Conservation (phyloP, 345 rosid species). For the Toxicodendron radicans region DNA sequence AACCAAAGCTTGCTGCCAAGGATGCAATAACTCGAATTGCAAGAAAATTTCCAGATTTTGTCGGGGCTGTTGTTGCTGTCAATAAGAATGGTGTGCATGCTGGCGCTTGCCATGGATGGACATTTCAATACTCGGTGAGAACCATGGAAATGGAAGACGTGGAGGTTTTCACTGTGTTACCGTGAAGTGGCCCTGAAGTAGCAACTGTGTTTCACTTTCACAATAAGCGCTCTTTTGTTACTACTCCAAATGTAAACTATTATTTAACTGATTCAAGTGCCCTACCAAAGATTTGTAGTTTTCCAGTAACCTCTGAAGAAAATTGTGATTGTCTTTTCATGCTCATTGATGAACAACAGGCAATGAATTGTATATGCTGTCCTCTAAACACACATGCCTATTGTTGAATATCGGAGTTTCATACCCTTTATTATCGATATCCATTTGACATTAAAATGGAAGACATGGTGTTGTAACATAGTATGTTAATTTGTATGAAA, state of each 20-base stretch:
- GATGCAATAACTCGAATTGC: conserved; percentile 82
- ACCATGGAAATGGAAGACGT: conserved; percentile 62
- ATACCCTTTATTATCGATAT: too few relatives aligned
- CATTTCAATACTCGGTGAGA: conserved; percentile 80
- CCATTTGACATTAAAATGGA: too few relatives aligned
- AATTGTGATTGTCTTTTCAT: neutral
- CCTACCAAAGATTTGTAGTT: neutral
- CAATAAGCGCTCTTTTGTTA: neutral
- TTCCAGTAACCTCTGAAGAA: neutral
- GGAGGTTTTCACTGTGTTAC: conserved; percentile 68
- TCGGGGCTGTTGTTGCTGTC: conserved; percentile 89
- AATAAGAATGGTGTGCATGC: conserved; percentile 71
- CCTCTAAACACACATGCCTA: too few relatives aligned
- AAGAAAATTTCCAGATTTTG: conserved; percentile 66
- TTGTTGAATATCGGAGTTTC: too few relatives aligned
- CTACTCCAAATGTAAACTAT: neutral
- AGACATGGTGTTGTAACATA: too few relatives aligned
- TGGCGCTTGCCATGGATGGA: conserved; percentile 96
- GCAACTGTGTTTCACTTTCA: neutral
- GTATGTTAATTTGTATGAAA: too few relatives aligned
- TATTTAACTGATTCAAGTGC: neutral
- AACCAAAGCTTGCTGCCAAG: conserved; percentile 70
- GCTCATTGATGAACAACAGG: neutral
- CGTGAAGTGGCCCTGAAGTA: conserved; percentile 30
- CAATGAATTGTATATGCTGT: too few relatives aligned